phyloP scores from a whole-genome alignment of 1,284 basidiomycete species.

The Ceratobasidium sp. region DNA sequence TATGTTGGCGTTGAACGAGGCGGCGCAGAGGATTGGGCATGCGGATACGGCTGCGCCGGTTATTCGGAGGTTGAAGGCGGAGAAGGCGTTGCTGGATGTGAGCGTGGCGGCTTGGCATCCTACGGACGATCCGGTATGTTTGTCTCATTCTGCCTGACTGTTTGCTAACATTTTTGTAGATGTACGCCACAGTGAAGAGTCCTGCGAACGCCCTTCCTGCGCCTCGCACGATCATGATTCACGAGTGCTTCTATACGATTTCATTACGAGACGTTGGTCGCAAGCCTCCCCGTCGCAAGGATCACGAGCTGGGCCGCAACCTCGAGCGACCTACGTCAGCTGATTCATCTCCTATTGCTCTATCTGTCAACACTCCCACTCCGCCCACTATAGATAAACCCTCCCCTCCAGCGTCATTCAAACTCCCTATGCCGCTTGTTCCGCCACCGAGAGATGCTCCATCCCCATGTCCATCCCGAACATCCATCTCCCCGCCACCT shows the following conservation, averaged over 20 bases:
- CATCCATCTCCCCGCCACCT: conserved; percentile 2
- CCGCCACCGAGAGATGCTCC: neutral
- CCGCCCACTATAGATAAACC: neutral
- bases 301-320: neutral
- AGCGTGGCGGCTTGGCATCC: conserved; percentile 38
- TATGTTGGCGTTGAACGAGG: conserved; percentile 37
- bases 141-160: too few relatives aligned
- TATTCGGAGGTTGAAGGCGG: conserved; percentile 22
- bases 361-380: neutral
- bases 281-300: conserved; percentile 4
- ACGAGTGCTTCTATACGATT: conserved; percentile 40
- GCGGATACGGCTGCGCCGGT: conserved; percentile 17
- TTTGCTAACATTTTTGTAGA: conserved; percentile 1
- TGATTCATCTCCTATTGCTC: neutral
- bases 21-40: conserved; percentile 21
- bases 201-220: neutral
- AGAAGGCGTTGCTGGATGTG: conserved; percentile 18
- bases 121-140: conserved; percentile 27
- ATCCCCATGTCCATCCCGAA: neutral
- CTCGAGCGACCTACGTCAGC: neutral
- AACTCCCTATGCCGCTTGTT: neutral
- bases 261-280: conserved; percentile 26
- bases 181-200: conserved; percentile 20
- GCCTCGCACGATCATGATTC: conserved; percentile 33
- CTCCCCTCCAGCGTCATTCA: neutral